Evolutionary conservation across 371 early-diverging fungal species (phyloP).

Genomic region (Circinella umbellata): DNA sequence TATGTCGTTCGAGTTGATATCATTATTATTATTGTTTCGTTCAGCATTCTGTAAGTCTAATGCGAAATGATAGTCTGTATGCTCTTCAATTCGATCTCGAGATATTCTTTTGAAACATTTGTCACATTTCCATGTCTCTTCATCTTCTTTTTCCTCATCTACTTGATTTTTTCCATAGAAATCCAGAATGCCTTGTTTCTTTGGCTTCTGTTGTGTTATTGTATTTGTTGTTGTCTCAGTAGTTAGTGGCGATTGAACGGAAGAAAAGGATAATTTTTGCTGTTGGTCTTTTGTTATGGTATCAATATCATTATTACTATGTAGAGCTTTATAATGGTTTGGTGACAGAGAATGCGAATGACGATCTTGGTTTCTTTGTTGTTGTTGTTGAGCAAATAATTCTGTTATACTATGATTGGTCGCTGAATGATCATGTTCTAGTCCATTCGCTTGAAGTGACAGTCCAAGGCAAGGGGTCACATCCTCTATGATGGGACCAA

Average conservation of each 20-base stretch:
- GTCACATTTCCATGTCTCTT: constrained; percentile 32
- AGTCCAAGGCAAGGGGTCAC: constrained; percentile 42
- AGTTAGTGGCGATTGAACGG: neutral
- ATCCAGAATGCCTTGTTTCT: neutral
- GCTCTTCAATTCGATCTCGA: constrained; percentile 35
- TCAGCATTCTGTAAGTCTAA: constrained; percentile 32
- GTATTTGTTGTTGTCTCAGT: neutral
- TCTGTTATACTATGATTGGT: constrained; percentile 33
- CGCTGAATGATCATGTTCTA: constrained; percentile 30
- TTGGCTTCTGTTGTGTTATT: constrained; percentile 12
- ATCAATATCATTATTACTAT: neutral
- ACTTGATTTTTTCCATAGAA: constrained; percentile 7
- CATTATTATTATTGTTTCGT: neutral
- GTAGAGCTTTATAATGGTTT: no score
- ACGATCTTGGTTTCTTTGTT: neutral
- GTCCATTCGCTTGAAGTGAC: constrained; percentile 36
- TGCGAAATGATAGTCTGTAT: constrained; percentile 60
- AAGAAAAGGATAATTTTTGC: neutral
- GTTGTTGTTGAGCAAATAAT: constrained; percentile 30
- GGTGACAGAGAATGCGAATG: no score
- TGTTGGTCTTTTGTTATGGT: neutral
- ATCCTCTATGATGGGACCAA: constrained; percentile 23
- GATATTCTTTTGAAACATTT: constrained; percentile 38
- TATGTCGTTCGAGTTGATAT: neutral
- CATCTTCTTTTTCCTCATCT: neutral